These are phyloP conservation scores for Pistacia integerrima DNA, from an alignment of 345 rosid species.

Conservation along the genomic window DNA sequence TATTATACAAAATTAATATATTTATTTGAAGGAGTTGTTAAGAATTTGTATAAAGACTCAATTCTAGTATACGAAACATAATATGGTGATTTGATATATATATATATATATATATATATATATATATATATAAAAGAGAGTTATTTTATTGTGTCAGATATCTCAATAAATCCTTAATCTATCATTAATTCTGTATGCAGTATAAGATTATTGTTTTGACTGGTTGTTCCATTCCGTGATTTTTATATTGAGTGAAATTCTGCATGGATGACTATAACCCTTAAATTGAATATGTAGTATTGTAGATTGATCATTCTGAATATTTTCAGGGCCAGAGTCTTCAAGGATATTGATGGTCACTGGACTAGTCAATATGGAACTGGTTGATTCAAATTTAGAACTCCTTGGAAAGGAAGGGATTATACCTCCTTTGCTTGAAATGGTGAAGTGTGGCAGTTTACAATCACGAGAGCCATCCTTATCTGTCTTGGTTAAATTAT, in stretches of 20 bases:
- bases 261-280: constrained; percentile 5
- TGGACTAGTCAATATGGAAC: constrained; percentile 52
- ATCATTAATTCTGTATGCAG: not conserved
- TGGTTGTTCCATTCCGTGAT: constrained; percentile 7
- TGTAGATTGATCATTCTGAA: constrained; percentile 19
- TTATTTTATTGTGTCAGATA: not conserved
- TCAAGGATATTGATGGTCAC: constrained; percentile 46
- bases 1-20: not conserved
- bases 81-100: no score
- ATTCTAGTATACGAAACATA: not conserved
- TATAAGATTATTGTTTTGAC: not conserved
- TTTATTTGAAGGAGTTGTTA: not conserved
- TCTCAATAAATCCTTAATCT: not conserved
- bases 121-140: not conserved
- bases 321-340: constrained; percentile 53
- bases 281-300: not conserved
- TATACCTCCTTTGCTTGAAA: constrained; percentile 58
- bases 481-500: constrained; percentile 48
- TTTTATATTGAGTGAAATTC: not conserved
- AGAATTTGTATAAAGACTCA: not conserved
- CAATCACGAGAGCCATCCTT: constrained; percentile 54
- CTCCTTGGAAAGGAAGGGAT: constrained; percentile 60
- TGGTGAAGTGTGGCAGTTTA: constrained; percentile 44
- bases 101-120: no score
- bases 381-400: constrained; percentile 50